Base-by-base conservation (phyloP, 2,329 filamentous ascomycete genomes). In the Claviceps quebecensis region DNA sequence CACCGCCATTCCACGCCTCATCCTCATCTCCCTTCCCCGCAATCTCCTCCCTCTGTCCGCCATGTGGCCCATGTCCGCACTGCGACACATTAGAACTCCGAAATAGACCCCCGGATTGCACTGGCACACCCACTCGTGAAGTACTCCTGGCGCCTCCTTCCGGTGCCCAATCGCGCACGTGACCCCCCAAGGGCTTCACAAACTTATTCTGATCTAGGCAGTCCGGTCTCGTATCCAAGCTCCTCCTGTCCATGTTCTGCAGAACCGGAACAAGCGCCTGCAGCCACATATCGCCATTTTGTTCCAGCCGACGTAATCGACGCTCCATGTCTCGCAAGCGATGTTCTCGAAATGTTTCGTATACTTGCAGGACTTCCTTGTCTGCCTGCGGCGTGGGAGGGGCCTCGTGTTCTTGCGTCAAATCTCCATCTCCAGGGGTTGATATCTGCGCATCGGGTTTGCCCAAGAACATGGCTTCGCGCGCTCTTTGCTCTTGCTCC, bases 311-410 rank as follows among this genome's bases (percentile, higher is more conserved):
- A 6, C 68, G 66, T 13, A 77, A 59, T 1, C 74, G 69, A 11
- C 65, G 65, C 55, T 75, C 72, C 61, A 76, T 70, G 40, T 77
- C 74, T 23, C 65, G 65, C 16, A 72, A 60, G 7, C 68, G 71
- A 19, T 67, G 63, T 53, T 72, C 69, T 9, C 66, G 63, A 29
- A 72, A 66, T 3, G 62, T 63, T 47, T 73, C 68, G 53, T 72
- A 71, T 8, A 67, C 63, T 4, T 60, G 57, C 17, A 67, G 51
- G 9, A 70, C 60, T 51, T 71, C 65, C 51, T 62, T 63, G 47
- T 69, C 65, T 22, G 57, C 58, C 5, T 51, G 50, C 1, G 58
- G 56, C 3, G 53, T 39, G 29, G 29, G 29, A 34, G 9, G 29
- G 23, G 57, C 56, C 36, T 19, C 50, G 6, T 57, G 56, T 1